Conservation (phyloP, 495 filamentous ascomycete species). For the Tuber microsphaerosporum region DNA sequence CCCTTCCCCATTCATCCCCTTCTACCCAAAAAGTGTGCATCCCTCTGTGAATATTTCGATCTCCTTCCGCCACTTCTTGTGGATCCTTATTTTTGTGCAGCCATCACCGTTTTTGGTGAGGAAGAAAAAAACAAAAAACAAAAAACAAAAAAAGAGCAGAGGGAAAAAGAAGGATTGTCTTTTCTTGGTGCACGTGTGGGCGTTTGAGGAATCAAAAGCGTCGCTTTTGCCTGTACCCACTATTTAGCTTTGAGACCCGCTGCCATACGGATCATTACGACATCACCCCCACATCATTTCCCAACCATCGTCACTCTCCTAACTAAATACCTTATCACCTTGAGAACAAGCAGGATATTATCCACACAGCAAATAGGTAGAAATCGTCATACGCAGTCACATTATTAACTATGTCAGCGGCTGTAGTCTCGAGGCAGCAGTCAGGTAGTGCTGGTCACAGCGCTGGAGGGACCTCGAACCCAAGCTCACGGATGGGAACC, state of each 20-base stretch:
- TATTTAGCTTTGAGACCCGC: constrained; percentile 24
- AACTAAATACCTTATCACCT: constrained; percentile 35
- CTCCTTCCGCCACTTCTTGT: background rate
- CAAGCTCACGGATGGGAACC: constrained; percentile 40
- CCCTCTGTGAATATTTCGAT: background rate
- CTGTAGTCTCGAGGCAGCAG: constrained; percentile 38
- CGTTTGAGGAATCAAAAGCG: background rate
- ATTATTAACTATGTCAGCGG: constrained; percentile 41
- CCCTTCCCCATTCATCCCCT: background rate
- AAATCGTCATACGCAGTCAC: constrained; percentile 40
- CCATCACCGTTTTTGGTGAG: background rate
- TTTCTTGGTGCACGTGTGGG: constrained; percentile 3
- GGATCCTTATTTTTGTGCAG: constrained; percentile 1
- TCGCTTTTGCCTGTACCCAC: background rate
- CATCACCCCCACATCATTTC: constrained; percentile 36
- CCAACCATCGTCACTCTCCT: constrained; percentile 32
- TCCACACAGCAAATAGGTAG: constrained; percentile 36
- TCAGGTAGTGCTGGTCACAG: constrained; percentile 31
- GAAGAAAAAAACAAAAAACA: background rate
- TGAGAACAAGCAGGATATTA: constrained; percentile 33
- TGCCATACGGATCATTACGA: constrained; percentile 36
- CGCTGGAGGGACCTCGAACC: constrained; percentile 30
- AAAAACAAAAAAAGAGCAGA: background rate
- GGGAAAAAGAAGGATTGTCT: background rate
- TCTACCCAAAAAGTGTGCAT: constrained; percentile 2